phyloP scores from a whole-genome alignment of 805 yeast genomes.

The Metschnikowia vanudenii region DNA sequence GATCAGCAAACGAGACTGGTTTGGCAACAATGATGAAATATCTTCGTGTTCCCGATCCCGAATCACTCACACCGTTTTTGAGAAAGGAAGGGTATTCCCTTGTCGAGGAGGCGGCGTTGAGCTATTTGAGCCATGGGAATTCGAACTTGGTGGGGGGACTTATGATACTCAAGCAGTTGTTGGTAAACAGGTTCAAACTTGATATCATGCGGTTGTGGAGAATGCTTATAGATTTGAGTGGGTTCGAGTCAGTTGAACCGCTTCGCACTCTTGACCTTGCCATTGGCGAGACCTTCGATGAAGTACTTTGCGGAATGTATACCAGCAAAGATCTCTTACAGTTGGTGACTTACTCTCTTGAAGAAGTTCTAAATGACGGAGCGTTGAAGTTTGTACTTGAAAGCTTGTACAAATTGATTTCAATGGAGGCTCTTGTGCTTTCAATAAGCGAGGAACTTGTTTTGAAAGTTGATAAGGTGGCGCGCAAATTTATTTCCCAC shows the following conservation, averaged over 20 bases:
- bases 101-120: slow-evolving; percentile 24
- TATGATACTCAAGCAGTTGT: slow-evolving; percentile 35
- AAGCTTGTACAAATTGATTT: slow-evolving; percentile 28
- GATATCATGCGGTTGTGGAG: slow-evolving; percentile 26
- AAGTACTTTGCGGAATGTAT: slow-evolving; percentile 29
- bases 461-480: slow-evolving; percentile 27
- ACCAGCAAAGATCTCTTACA: slow-evolving; percentile 22
- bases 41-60: slow-evolving; percentile 17
- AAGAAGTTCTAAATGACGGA: slow-evolving; percentile 2
- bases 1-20: slow-evolving; percentile 11
- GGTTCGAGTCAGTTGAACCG: slow-evolving; percentile 6
- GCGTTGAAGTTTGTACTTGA: slow-evolving; percentile 24
- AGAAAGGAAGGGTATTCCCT: slow-evolving; percentile 15
- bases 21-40: slow-evolving; percentile 19
- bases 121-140: slow-evolving; percentile 15
- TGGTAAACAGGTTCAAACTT: slow-evolving; percentile 27
- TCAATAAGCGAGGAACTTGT: slow-evolving; percentile 21
- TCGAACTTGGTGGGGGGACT: slow-evolving; percentile 29
- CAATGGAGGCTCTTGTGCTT: slow-evolving; percentile 19
- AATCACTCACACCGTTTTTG: slow-evolving; percentile 20
- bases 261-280: slow-evolving; percentile 26
- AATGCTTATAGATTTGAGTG: slow-evolving; percentile 23
- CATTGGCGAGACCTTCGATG: slow-evolving; percentile 31
- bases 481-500: slow-evolving; percentile 29
- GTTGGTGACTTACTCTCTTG: slow-evolving; percentile 18